Base-by-base conservation (phyloP, 2,329 filamentous ascomycete species). In the Cladosporium sp. region DNA sequence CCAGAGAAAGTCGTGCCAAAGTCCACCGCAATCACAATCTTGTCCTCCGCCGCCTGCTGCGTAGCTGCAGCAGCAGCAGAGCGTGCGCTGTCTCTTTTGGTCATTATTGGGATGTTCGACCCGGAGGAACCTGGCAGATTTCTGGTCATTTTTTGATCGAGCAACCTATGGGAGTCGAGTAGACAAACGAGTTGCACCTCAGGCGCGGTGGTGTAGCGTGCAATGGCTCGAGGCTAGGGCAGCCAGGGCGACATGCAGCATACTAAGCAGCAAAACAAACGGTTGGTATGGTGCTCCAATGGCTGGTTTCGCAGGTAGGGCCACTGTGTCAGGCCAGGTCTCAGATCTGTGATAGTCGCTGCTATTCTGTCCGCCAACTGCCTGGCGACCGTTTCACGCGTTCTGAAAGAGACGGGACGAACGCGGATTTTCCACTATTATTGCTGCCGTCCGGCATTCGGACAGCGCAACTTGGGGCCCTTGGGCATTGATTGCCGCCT, bases 1-100 rank as follows among this genome's bases (percentile, higher is more conserved):
- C 90, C 90, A 52, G 88, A 92, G 75, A 92, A 93, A 1, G 91
- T 93, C n/a, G 91, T 93, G 15, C 91, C 91, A 80, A 93, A 93
- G 76, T 93, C 91, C 8, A 93, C 87, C 8, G 90, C 91, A 38
- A 93, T 90, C 71, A 93, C 90, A 70, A 92, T 79, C 64, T 88
- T 84, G 74, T 92, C 90, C 36, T 71, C 67, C 11, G 65, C 51
- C 26, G 51, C 47, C 26, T 57, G 15, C n/a, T 44, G 34, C 21
- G n/a, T 15, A 26, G 34, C n/a, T 26, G 52, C 21, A 5, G 28
- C 28, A 30, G 61, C 47, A 44, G 51, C 15, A n/a, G 61, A 36
- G 8, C 51, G 61, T 15, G 34, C 14, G 21, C 59, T 41, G 15
- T 54, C 59, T 18, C 41, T 34, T 18, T 28, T 38, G 4, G 52